Evolutionary conservation across 1,139 yeast genomes (phyloP), one percentile per base, ranked within the genome.

Genomic region (Diutina catenulata): DNA sequence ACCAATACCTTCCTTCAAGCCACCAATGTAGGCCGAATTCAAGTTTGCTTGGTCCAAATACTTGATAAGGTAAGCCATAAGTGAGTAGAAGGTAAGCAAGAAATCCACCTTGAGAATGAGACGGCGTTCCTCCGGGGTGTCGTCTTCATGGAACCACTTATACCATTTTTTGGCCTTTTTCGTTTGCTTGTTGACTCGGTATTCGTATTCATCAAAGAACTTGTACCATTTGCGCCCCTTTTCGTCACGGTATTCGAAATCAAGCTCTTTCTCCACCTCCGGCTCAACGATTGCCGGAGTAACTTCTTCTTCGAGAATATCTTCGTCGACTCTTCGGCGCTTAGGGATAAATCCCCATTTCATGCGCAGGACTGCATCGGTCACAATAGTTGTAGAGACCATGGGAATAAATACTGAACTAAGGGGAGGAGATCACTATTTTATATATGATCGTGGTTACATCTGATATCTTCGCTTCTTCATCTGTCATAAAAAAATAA

Each of bases 21-120:
- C 78, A 14, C 80, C 70, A 36, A 79, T 76, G 51, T 80, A 80
- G n/a, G 87, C 86, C 50, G 75, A 76, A 40, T 74, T 71, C 38
- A 75, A 59, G 49, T 71, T 73, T 36, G 76, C 64, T 42, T 70
- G 70, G 52, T 80, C 88, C 38, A 80, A 59, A 41, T 76, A 76
- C 50, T 80, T 80, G 38, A 76, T 78, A 81, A 84, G 80, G 53
- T 77, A 79, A 16, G 78, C 74, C 57, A 76, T 57, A 47, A 78
- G 62, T 25, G 80, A 68, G 51, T 74, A 80, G 31, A 74, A 56
- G 3, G 80, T 70, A 44, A 80, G 60, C 33, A 77, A 49, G 10
- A 78, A 41, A 49, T 81, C 93, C 38, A 80, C 55, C 51, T 81
- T 81, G 52, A 70, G 54, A 37, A 81, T 60, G 38, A 80, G 59